Evolutionary conservation across 1,284 basidiomycete genomes (phyloP), one percentile per base, ranked within the genome.

Genomic region (Peniophora sp.): DNA sequence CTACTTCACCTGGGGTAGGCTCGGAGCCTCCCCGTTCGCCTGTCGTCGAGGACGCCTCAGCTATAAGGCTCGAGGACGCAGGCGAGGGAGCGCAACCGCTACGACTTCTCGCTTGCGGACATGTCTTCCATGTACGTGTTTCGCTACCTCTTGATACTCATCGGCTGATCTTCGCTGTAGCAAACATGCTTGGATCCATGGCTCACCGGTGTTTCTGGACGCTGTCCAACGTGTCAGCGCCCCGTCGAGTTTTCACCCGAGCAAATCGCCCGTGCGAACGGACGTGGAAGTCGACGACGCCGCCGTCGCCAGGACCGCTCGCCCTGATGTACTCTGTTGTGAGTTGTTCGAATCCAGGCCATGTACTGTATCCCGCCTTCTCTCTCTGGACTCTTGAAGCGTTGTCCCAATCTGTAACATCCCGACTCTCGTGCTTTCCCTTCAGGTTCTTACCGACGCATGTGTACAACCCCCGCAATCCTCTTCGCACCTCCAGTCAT

Each of bases 171-270:
- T 45, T 32, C 14, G 27, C 45, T 32, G 8, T n/a, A 89, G 86
- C 79, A 86, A 85, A 81, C 81, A 22, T 89, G 86, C 62, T 62
- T 89, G 35, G 86, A 89, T 60, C 86, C 86, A 14, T 89, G 86
- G 86, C 65, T 89, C 51, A 80, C 69, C 6, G 83, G 85, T 55
- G 81, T 89, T 11, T 87, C 84, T n/a, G 86, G 86, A 11, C 75
- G 86, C 32, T 89, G 86, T 69, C 86, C 86, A 10, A 78, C 84
- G 16, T 89, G 86, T 60, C 86, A 89, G 62, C 69, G 78, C 34
- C 70, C 79, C 20, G 85, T 75, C 9, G 67, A 69, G 50, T 47
- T 66, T 17, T 14, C 35, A 14, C 48, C 63, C 59, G 59, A 63
- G 66, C 49, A 53, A 55, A 39, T 32, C 27, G 27, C 5, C 6